Evolutionary conservation across 2,329 filamentous ascomycete species (phyloP), one percentile per base, ranked within the genome.

Genomic region (Didymella arachidicola): DNA sequence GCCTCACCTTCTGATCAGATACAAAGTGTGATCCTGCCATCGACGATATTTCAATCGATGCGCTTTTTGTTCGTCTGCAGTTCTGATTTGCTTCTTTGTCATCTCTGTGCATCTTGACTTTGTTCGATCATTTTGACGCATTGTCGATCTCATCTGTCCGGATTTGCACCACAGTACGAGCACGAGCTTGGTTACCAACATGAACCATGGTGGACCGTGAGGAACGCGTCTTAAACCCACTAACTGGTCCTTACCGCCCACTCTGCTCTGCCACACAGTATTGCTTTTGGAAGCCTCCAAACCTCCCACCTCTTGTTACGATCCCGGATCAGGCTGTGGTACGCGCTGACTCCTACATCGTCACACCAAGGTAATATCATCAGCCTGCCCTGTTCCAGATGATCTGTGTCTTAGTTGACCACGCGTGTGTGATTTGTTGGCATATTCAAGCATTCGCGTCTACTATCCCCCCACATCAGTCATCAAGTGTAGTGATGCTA

Each of bases 211-310:
- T 53, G 43, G 52, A 53, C 36, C 57, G 29, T 30, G 46, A 46
- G 49, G 25, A 29, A 60, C 57, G 57, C 52, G 57, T 55, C 43
- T 47, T 32, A 27, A 39, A 43, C 56, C 47, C 32, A 18, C 56
- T 30, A 16, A 42, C 32, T 22, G 30, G 49, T 26, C 16, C 45
- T 22, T 34, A 7, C 32, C 27, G 18, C 18, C 39, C 50, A 38
- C 27, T 46, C n/a, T 45, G 30, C 39, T n/a, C 38, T 41, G 38
- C 19, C 18, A 41, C 8, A 25, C 19, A 12, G 16, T 22, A 14
- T 22, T 41, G 19, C 38, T 41, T 19, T 41, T 14, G n/a, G 19
- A 8, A 11, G 8, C 11, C 5, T 11, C 7, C 18, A 11, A 16
- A 22, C 12, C 14, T n/a, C 36, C 4, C 7, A 22, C n/a, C 3